Conservation (phyloP, 108 stramenopile species). For the Stephanodiscus minutulus region DNA sequence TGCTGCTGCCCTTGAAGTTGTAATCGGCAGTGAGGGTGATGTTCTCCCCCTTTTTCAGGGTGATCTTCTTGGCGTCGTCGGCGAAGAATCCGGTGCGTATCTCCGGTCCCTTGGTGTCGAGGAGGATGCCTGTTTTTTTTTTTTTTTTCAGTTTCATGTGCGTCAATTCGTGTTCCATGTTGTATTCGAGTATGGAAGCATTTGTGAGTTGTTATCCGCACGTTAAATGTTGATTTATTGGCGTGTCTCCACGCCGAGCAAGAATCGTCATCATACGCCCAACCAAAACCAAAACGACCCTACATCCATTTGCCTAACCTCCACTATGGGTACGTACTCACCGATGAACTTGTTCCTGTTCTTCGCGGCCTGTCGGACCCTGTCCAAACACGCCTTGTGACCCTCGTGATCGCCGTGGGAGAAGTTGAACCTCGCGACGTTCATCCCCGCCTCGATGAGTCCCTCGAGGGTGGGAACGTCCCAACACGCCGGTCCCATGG, state of each 20-base stretch:
- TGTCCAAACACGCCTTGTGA: constrained; percentile 80
- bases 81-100: constrained; percentile 95
- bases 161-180: too few species aligned
- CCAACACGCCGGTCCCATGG: constrained; percentile 91
- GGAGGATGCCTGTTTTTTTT: constrained; percentile 72
- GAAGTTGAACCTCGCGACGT: constrained; percentile 95
- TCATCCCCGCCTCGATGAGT: constrained; percentile 90
- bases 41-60: constrained; percentile 76
- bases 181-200: too few species aligned
- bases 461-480: constrained; percentile 70
- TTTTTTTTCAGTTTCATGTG: too few species aligned
- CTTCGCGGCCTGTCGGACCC: constrained; percentile 74
- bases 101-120: constrained; percentile 97
- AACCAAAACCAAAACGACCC: too few species aligned
- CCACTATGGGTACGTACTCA: constrained; percentile 51
- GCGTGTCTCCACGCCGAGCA: too few species aligned
- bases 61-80: constrained; percentile 79
- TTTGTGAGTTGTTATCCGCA: too few species aligned
- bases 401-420: constrained; percentile 86
- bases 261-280: too few species aligned
- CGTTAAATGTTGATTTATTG: too few species aligned
- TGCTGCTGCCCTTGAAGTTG: constrained; percentile 77
- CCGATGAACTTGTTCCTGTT: constrained; percentile 78
- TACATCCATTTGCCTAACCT: too few species aligned
- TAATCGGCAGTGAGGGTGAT: constrained; percentile 86